Conservation (phyloP, 2,329 filamentous ascomycete genomes). For the Colletotrichum orchidophilum region DNA sequence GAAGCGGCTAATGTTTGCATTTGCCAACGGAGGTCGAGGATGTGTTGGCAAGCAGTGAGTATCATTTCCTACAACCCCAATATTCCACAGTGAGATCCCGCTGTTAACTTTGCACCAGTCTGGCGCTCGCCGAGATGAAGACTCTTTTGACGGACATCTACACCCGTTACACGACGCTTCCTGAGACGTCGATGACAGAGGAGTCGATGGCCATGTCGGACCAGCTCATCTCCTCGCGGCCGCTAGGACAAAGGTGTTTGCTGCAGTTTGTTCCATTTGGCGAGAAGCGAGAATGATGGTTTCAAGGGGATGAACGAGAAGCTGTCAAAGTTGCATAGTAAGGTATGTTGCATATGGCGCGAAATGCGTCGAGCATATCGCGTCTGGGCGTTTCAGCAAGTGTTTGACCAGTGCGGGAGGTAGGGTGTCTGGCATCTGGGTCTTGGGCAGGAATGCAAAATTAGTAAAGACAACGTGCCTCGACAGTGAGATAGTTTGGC, state of each 20-base stretch:
- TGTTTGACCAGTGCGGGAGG: not conserved
- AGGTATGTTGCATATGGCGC: not conserved
- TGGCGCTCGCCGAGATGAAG: constrained; percentile 76
- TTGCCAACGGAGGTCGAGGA: constrained; percentile 71
- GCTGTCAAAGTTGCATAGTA: no score
- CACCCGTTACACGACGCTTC: constrained; percentile 63
- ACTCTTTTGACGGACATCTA: constrained; percentile 71
- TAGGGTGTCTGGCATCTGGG: not conserved
- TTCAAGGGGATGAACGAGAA: not conserved
- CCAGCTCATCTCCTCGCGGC: constrained; percentile 73
- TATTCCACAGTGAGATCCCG: not conserved
- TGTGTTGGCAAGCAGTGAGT: constrained; percentile 75
- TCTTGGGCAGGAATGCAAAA: not conserved
- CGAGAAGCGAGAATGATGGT: constrained; percentile 12
- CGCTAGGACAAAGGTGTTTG: constrained; percentile 66
- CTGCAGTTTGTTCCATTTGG: constrained; percentile 56
- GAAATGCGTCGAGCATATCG: not conserved
- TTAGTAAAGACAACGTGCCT: not conserved
- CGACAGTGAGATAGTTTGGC: not conserved
- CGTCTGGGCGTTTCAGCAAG: not conserved
- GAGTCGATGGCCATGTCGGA: constrained; percentile 72
- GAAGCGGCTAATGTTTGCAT: constrained; percentile 70
- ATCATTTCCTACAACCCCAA: not conserved
- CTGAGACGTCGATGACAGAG: constrained; percentile 62
- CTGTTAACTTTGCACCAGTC: constrained; percentile 44